Conservation (phyloP, 2,329 filamentous ascomycete genomes). For the Cadophora malorum region DNA sequence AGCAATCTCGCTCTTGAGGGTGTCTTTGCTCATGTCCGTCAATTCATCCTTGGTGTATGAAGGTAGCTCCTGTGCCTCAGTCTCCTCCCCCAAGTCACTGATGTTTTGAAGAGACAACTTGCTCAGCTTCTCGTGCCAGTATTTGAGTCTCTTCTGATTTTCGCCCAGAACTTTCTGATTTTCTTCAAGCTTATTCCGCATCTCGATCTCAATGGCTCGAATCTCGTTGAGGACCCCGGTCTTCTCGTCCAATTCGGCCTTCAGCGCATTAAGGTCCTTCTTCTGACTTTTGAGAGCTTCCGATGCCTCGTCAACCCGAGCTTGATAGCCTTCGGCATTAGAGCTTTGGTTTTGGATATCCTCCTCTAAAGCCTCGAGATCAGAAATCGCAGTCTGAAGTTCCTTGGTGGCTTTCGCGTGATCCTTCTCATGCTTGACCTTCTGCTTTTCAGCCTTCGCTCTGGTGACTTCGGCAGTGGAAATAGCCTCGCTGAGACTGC, state of each 20-base stretch:
- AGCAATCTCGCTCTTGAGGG: slow-evolving; percentile 70
- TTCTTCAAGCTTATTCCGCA: slow-evolving; percentile 97
- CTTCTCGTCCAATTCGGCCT: slow-evolving; percentile 86
- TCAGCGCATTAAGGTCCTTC: slow-evolving; percentile 78
- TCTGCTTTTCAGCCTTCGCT: slow-evolving; percentile 93
- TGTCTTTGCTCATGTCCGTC: slow-evolving; percentile 67
- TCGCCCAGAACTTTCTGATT: slow-evolving; percentile 88
- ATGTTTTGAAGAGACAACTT: slow-evolving; percentile 87
- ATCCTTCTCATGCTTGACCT: slow-evolving; percentile 84
- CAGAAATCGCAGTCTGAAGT: slow-evolving; percentile 71
- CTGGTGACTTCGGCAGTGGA: slow-evolving; percentile 87
- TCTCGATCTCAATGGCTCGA: slow-evolving; percentile 90
- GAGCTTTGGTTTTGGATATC: slow-evolving; percentile 80
- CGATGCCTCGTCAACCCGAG: slow-evolving; percentile 81
- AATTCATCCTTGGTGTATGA: slow-evolving; percentile 77
- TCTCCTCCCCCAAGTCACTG: slow-evolving; percentile 68
- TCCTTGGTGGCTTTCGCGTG: slow-evolving; percentile 80
- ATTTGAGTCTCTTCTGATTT: slow-evolving; percentile 81
- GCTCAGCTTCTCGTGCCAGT: slow-evolving; percentile 89
- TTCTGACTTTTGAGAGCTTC: slow-evolving; percentile 79
- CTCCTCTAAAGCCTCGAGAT: slow-evolving; percentile 78
- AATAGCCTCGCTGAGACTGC: slow-evolving; percentile 78
- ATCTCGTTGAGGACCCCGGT: slow-evolving; percentile 86
- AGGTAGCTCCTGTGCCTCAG: slow-evolving; percentile 67
- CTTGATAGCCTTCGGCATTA: slow-evolving; percentile 74